These are phyloP conservation scores for Russula ochroleuca DNA, from an alignment of 768 basidiomycete species.

Conservation along the genomic window DNA sequence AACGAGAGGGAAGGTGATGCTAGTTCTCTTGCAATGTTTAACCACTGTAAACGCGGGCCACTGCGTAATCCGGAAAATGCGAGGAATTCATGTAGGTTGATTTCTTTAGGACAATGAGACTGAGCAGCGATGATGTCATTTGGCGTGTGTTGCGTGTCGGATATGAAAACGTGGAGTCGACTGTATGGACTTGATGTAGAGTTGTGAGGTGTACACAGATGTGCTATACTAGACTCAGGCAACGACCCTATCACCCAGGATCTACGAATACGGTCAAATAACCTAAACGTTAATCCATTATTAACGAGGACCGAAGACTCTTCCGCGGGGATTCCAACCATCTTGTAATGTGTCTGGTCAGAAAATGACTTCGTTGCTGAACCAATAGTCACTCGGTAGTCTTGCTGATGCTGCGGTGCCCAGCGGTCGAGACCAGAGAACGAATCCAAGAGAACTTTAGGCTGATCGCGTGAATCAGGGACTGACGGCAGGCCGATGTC, in stretches of 20 bases:
- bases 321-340: background rate
- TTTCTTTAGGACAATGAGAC: conserved; percentile 37
- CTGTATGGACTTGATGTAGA: conserved; percentile 5
- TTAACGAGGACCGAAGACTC: conserved; percentile 10
- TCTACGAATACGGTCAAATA: conserved; percentile 4
- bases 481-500: conserved; percentile 8
- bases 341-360: conserved; percentile 12
- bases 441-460: background rate
- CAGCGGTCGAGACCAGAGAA: conserved; percentile 14
- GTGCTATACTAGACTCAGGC: background rate
- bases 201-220: conserved; percentile 2
- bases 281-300: conserved; percentile 8
- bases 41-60: conserved; percentile 46
- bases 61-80: conserved; percentile 46
- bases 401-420: background rate
- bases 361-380: conserved; percentile 15
- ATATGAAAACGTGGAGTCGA: conserved; percentile 3
- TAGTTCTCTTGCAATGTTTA: conserved; percentile 48
- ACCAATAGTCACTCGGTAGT: conserved; percentile 11
- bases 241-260: conserved; percentile 7
- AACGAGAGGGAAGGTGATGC: conserved; percentile 40
- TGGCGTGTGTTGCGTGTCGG: conserved; percentile 30
- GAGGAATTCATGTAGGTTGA: conserved; percentile 45
- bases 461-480: background rate
- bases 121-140: conserved; percentile 46